phyloP scores from a whole-genome alignment of 1,139 yeast species.

The Candida buenavistaensis region DNA sequence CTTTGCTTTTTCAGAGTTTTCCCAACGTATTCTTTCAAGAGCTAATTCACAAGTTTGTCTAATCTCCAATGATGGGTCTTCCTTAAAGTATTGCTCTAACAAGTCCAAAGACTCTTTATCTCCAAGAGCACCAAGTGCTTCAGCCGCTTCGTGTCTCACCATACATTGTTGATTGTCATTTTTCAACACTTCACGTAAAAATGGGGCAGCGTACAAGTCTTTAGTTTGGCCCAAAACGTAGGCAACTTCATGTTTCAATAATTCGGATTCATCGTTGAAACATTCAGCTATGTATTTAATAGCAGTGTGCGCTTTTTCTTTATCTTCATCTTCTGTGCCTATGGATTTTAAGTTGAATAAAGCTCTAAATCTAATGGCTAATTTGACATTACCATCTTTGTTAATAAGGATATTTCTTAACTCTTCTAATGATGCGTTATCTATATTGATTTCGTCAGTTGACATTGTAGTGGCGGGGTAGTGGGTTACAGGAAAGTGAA shows the following conservation, averaged over 20 bases:
- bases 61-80: conserved; percentile 84
- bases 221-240: conserved; percentile 97
- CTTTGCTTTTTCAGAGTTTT: conserved; percentile 62
- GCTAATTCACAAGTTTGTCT: conserved; percentile 98
- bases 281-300: conserved; percentile 81
- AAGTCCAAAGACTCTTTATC: conserved; percentile 72
- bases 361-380: conserved; percentile 91
- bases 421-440: conserved; percentile 59
- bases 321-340: conserved; percentile 60
- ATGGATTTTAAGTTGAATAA: conserved; percentile 84
- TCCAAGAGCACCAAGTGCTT: conserved; percentile 95
- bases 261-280: conserved; percentile 82
- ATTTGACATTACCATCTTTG: conserved; percentile 62
- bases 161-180: conserved; percentile 77
- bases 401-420: conserved; percentile 69
- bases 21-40: conserved; percentile 93
- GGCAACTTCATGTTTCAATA: conserved; percentile 96
- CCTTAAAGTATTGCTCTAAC: conserved; percentile 58
- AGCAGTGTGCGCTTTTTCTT: conserved; percentile 57
- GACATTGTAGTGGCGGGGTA: conserved; percentile 15
- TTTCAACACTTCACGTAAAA: conserved; percentile 68
- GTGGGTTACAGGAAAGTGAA: background rate
- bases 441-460: conserved; percentile 40
- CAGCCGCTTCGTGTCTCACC: conserved; percentile 99
- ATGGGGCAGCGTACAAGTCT: conserved; percentile 74